Base-by-base conservation (phyloP, 805 yeast genomes). In the Candida pseudoglaebosa region DNA sequence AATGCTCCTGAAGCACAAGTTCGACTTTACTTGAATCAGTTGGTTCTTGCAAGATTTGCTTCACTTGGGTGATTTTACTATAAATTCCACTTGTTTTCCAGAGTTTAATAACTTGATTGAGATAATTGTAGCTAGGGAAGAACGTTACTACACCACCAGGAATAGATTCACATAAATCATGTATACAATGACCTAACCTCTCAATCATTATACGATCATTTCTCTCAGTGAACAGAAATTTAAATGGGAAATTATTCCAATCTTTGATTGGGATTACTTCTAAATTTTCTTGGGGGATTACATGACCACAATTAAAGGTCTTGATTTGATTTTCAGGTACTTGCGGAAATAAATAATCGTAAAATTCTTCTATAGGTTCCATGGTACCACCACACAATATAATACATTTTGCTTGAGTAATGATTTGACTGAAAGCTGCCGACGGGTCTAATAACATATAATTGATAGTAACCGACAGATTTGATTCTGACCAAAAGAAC, bases 361-460 rank as follows among this genome's bases (percentile, higher is more conserved):
- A 59, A 54, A 80, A 84, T 46, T 90, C 96, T n/a, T 68, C 53
- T 24, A 80, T 67, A 0, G 97, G 97, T 53, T 85, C 91, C 96
- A 89, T 87, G 0, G 98, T 90, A 10, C 98, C 98, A 24, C 98
- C 98, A 2, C 96, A 93, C 2, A 90, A 56, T 2, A 91, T 66
- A 0, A 90, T 83, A 56, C 90, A 82, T 46, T 71, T 71, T 0
- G 88, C 70, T 10, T 77, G 73, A 2, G 78, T 77, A 0, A 86
- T 77, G 2, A 91, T 67, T 2, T 80, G 81, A 38, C 70, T 66
- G 53, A 90, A 87, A 2, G 77, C 67, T 34, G 75, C 77, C 39
- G 87, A 78, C 2, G 96, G 95, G 52, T 89, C 95, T 5, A 90
- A 63, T 5, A 88, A 63, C 70, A 87, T 73, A 52, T 89, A 90